A percentile compares a stretch with the other conserved stretches of the same genome.
Evolutionary conservation across 2,329 filamentous ascomycete species (phyloP).

Genomic region (Scolecobasidium constrictum): DNA sequence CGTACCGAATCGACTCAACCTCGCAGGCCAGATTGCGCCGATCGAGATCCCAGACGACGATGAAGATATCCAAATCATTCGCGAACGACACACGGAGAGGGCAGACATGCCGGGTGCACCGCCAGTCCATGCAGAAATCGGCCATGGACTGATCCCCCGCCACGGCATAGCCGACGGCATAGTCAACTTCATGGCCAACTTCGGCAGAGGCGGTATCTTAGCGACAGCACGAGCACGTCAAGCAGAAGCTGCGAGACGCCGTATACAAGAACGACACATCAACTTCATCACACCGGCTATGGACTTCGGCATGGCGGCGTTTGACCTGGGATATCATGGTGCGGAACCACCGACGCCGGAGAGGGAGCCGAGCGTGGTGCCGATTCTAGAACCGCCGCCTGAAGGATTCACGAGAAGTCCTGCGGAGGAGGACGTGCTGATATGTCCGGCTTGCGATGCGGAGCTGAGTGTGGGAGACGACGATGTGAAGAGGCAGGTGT

Average conservation of each 20-base stretch:
- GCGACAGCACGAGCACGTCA: too few species aligned
- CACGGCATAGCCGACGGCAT: too few species aligned
- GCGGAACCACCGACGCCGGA: constrained; percentile 17
- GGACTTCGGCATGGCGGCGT: constrained; percentile 32
- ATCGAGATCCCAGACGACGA: constrained; percentile 2
- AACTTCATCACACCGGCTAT: constrained; percentile 15
- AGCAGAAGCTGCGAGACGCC: too few species aligned
- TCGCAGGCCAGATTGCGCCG: constrained; percentile 7
- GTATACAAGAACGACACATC: too few species aligned
- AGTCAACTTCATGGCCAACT: too few species aligned
- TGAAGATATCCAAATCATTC: constrained; percentile 2
- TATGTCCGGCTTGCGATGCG: constrained; percentile 79
- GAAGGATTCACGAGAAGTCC: constrained; percentile 76
- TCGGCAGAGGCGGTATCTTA: too few species aligned
- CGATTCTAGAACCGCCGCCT: constrained; percentile 43
- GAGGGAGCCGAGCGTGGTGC: constrained; percentile 48
- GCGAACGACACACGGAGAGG: too few species aligned
- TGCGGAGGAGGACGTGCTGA: constrained; percentile 57
- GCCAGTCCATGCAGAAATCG: too few species aligned
- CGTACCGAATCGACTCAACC: background rate
- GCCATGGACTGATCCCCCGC: too few species aligned
- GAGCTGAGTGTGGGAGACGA: constrained; percentile 68
- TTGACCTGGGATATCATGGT: constrained; percentile 27
- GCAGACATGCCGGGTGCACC: too few species aligned
- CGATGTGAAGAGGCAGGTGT: constrained; percentile 70